These are phyloP conservation scores for Singerocomus inundabilis DNA, from an alignment of 1,284 basidiomycete species.

Conservation along the genomic window DNA sequence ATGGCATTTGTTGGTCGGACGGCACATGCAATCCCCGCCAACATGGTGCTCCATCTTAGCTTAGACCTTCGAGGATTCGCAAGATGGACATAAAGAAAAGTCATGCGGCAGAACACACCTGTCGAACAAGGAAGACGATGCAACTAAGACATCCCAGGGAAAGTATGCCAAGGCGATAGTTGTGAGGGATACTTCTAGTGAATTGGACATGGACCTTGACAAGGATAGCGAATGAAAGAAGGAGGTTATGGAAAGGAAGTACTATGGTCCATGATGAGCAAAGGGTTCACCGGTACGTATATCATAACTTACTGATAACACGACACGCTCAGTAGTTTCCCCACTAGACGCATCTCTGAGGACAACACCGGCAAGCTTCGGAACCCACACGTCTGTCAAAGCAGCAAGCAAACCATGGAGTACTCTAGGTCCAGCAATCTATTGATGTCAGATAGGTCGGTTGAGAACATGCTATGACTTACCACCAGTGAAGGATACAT, in stretches of 20 bases:
- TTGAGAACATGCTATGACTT: slow-evolving; percentile 6
- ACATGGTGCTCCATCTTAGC: slow-evolving; percentile 40
- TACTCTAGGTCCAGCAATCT: slow-evolving; percentile 73
- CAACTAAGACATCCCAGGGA: slow-evolving; percentile 58
- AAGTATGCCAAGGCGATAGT: slow-evolving; percentile 78
- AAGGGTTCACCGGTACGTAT: neutral
- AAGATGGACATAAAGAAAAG: slow-evolving; percentile 1
- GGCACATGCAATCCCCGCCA: slow-evolving; percentile 77
- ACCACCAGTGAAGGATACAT: slow-evolving; percentile 30
- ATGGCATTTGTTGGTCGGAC: slow-evolving; percentile 86
- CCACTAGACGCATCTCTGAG: slow-evolving; percentile 54
- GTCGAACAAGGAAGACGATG: slow-evolving; percentile 19
- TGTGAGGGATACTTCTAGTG: slow-evolving; percentile 85
- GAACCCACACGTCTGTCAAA: slow-evolving; percentile 76
- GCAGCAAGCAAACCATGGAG: slow-evolving; percentile 82
- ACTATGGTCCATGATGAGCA: slow-evolving; percentile 42
- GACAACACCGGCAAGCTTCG: slow-evolving; percentile 58
- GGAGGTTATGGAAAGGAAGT: slow-evolving; percentile 80
- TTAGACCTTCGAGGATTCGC: slow-evolving; percentile 28
- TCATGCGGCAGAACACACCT: slow-evolving; percentile 14
- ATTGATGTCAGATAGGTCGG: slow-evolving; percentile 5
- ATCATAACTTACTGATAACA: slow-evolving; percentile 57
- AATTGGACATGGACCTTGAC: slow-evolving; percentile 90
- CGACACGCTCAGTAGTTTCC: slow-evolving; percentile 31
- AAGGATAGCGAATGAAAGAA: slow-evolving; percentile 86